A percentile compares a stretch with the other conserved stretches of the same genome.
These are phyloP conservation scores for Sporobolomyces roseus DNA, from an alignment of 768 basidiomycete genomes.

Conservation along the genomic window DNA sequence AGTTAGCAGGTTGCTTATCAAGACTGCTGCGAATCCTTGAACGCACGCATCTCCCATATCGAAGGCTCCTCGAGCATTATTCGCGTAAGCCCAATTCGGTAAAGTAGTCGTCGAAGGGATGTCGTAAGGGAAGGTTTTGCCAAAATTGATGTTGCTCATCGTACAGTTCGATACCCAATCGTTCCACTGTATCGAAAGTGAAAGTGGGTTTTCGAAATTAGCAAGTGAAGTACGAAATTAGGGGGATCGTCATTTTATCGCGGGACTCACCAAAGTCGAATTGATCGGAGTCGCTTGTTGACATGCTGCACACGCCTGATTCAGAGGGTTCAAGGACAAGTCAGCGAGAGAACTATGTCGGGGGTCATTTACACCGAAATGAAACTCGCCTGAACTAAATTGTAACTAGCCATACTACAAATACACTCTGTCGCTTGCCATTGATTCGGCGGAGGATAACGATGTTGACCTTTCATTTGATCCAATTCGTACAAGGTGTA, in stretches of 20 bases:
- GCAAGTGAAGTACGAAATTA: neutral
- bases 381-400: conserved; percentile 26
- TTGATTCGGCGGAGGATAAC: conserved; percentile 11
- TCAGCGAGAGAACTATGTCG: neutral
- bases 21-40: neutral
- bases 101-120: conserved; percentile 2
- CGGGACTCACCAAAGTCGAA: conserved; percentile 17
- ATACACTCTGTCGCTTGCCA: neutral
- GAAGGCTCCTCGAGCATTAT: conserved; percentile 17
- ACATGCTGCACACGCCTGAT: conserved; percentile 30
- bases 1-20: neutral
- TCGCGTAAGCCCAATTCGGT: conserved; percentile 30
- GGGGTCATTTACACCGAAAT: neutral
- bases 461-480: neutral
- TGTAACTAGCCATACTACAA: conserved; percentile 35
- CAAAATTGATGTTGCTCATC: conserved; percentile 20
- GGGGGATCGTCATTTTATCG: neutral
- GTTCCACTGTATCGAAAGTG: conserved; percentile 19
- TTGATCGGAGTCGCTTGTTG: neutral
- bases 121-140: conserved; percentile 21
- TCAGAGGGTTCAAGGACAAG: neutral
- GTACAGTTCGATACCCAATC: conserved; percentile 36
- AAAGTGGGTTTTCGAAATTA: neutral
- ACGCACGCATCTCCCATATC: conserved; percentile 9
- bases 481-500: conserved; percentile 16